These are phyloP conservation scores for Triticum urartu DNA, from an alignment of 176 grass and related monocot species.

Conservation along the genomic window DNA sequence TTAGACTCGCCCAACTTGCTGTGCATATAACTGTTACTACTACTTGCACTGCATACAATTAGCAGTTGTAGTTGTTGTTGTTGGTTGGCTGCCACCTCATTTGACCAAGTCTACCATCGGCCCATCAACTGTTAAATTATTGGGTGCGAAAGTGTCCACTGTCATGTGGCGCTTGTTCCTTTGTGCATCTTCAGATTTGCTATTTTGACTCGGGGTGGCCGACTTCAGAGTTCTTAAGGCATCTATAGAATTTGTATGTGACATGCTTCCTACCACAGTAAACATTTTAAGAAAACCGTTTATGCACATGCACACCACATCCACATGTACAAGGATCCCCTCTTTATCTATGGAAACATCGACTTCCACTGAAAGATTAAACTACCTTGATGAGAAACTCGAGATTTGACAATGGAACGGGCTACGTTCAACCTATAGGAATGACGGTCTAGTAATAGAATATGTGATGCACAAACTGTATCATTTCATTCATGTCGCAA, in stretches of 20 bases:
- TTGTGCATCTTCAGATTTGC: constrained; percentile 37
- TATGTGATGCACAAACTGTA: too few species aligned
- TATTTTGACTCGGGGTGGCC: constrained; percentile 42
- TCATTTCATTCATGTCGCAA: too few species aligned
- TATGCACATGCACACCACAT: neutral
- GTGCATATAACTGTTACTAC: neutral
- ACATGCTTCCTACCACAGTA: constrained; percentile 59
- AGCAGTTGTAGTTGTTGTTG: neutral
- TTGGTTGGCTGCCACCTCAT: neutral
- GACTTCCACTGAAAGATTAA: too few species aligned
- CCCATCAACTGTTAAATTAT: neutral
- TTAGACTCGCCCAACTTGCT: constrained; percentile 16
- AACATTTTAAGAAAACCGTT: constrained; percentile 3
- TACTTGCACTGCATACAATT: neutral
- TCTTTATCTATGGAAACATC: too few species aligned
- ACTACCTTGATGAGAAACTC: too few species aligned
- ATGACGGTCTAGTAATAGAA: too few species aligned
- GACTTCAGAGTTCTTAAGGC: constrained; percentile 42
- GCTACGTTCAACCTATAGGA: too few species aligned
- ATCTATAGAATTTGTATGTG: constrained; percentile 33
- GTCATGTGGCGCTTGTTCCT: constrained; percentile 35
- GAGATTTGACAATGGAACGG: too few species aligned
- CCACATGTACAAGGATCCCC: too few species aligned
- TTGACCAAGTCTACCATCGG: neutral
- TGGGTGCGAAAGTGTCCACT: neutral